These are phyloP conservation scores for Solanum gracilifrons DNA, from an alignment of 257 asterid species.

Conservation along the genomic window DNA sequence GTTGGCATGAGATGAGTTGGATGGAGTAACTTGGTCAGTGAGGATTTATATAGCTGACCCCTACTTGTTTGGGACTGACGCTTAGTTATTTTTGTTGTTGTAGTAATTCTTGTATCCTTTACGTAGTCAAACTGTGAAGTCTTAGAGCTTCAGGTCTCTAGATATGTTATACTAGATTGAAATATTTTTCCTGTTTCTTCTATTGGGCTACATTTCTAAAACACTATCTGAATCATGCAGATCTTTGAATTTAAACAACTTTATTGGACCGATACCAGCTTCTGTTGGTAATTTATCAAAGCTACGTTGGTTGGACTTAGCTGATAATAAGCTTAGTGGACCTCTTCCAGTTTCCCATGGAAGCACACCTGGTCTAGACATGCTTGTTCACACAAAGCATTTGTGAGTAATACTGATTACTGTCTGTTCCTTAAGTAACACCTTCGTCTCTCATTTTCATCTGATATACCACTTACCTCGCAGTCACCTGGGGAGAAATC, in stretches of 20 bases:
- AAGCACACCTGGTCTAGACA: conserved; percentile 71
- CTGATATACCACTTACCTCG: conserved; percentile 1
- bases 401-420: conserved; percentile 35
- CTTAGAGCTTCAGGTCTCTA: not conserved
- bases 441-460: not conserved
- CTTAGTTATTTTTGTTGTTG: not conserved
- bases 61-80: not conserved
- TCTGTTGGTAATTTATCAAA: conserved; percentile 50
- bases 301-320: conserved; percentile 75
- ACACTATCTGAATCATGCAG: conserved; percentile 24
- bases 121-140: not conserved
- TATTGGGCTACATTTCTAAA: not conserved
- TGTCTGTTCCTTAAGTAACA: not conserved
- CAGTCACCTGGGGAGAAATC: conserved; percentile 84
- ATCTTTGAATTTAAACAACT: conserved; percentile 61
- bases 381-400: conserved; percentile 60
- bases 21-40: not conserved
- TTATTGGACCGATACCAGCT: conserved; percentile 66
- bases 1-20: not conserved
- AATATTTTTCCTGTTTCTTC: not conserved
- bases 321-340: conserved; percentile 71
- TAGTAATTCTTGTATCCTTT: not conserved
- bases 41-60: not conserved
- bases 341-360: conserved; percentile 64
- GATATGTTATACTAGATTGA: not conserved